These are phyloP conservation scores for Ceratocystiopsis minuta DNA, from an alignment of 2,329 filamentous ascomycete genomes.

Conservation along the genomic window DNA sequence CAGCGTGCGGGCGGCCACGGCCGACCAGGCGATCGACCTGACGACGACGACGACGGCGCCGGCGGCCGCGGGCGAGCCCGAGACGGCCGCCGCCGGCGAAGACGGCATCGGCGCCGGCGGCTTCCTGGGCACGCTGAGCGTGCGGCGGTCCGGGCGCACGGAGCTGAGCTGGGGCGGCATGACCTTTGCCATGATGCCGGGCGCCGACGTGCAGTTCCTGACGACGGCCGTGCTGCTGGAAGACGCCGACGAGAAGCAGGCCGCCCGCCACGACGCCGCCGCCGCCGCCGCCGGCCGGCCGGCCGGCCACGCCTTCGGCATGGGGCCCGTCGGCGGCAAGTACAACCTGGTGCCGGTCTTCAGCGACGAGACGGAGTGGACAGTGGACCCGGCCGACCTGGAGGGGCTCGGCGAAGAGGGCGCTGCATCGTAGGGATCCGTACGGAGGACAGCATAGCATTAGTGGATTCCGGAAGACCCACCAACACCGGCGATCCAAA, in stretches of 20 bases:
- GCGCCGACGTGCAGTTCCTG: conserved; percentile 32
- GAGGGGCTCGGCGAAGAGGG: conserved; percentile 1
- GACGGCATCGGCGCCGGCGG: conserved; percentile 22
- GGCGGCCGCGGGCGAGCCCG: neutral
- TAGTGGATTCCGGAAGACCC: too few species aligned
- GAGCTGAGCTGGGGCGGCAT: conserved; percentile 46
- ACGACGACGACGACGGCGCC: conserved; percentile 14
- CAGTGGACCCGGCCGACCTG: conserved; percentile 10
- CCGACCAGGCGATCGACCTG: conserved; percentile 21
- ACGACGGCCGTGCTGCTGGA: conserved; percentile 43
- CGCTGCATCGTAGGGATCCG: too few species aligned
- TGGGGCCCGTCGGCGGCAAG: conserved; percentile 45
- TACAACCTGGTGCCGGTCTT: conserved; percentile 42
- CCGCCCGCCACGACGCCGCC: neutral
- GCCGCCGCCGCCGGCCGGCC: conserved; percentile 12
- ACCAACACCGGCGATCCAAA: too few species aligned
- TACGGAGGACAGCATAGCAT: too few species aligned
- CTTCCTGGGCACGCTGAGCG: conserved; percentile 40
- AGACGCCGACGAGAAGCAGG: conserved; percentile 32
- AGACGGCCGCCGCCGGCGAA: too few species aligned
- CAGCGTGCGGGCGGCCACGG: conserved; percentile 12
- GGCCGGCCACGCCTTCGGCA: conserved; percentile 35
- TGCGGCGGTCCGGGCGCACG: conserved; percentile 43
- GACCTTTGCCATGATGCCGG: conserved; percentile 34
- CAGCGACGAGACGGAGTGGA: conserved; percentile 39